phyloP scores from a whole-genome alignment of 352 stramenopile genomes.

The Phytophthora ohioensis region DNA sequence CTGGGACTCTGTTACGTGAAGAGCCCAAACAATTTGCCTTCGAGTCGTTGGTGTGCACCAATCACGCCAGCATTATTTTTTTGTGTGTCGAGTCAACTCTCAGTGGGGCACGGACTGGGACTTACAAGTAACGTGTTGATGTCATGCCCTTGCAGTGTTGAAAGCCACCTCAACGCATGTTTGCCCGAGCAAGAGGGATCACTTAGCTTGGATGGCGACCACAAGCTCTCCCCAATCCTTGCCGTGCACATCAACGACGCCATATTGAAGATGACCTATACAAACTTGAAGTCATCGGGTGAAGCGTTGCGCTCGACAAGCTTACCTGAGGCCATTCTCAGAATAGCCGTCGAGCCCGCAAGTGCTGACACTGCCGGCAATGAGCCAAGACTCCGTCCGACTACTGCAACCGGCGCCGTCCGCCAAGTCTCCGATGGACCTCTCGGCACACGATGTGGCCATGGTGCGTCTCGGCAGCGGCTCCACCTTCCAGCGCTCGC shows the following conservation, averaged over 20 bases:
- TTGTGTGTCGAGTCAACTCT: background rate
- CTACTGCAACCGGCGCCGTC: conserved; percentile 30
- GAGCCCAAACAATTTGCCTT: too few relatives aligned
- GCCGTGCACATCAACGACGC: conserved; percentile 17
- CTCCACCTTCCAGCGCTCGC: conserved; percentile 54
- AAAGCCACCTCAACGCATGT: background rate
- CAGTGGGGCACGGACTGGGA: too few relatives aligned
- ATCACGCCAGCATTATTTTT: too few relatives aligned
- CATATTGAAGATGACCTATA: conserved; percentile 26
- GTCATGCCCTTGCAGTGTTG: background rate
- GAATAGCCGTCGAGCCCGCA: conserved; percentile 11
- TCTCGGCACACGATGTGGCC: conserved; percentile 41
- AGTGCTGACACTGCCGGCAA: background rate
- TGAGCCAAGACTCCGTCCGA: conserved; percentile 27
- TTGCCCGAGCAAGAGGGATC: too few relatives aligned
- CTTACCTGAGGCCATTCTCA: conserved; percentile 11
- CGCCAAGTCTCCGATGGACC: conserved; percentile 33
- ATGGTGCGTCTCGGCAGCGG: conserved; percentile 38
- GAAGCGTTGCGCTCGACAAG: conserved; percentile 17
- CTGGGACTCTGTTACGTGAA: too few relatives aligned
- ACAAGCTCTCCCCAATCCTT: conserved; percentile 22
- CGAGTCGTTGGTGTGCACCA: too few relatives aligned
- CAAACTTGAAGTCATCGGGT: conserved; percentile 7
- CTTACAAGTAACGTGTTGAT: too few relatives aligned
- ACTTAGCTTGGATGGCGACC: background rate